phyloP scores from a whole-genome alignment of 192 early-diverging fungal genomes.

The Coemansia sp. region DNA sequence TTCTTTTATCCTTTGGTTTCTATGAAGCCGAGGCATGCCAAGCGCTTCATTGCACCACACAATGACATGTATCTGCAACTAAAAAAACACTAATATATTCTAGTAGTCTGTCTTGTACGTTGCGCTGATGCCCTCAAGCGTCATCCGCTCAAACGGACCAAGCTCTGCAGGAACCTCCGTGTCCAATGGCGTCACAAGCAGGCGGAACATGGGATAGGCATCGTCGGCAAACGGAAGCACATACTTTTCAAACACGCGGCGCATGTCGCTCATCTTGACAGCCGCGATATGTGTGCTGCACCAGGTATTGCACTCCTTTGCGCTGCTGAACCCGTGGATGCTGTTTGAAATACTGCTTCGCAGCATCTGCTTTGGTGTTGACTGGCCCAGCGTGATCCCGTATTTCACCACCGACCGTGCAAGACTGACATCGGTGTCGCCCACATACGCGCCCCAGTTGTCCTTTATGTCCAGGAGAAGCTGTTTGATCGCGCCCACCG shows the following conservation, averaged over 20 bases:
- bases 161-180: constrained; percentile 30
- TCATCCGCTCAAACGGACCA: constrained; percentile 23
- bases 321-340: constrained; percentile 34
- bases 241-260: constrained; percentile 37
- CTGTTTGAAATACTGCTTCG: constrained; percentile 9
- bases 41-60: too few relatives aligned
- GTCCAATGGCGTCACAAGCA: constrained; percentile 35
- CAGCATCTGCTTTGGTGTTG: constrained; percentile 26
- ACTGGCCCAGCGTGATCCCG: constrained; percentile 3
- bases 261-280: constrained; percentile 29
- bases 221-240: constrained; percentile 31
- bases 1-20: too few relatives aligned
- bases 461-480: constrained; percentile 16
- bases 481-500: constrained; percentile 26
- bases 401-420: constrained; percentile 33
- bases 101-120: constrained; percentile 1
- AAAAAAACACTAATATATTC: background rate
- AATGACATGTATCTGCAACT: background rate
- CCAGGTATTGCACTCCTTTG: constrained; percentile 18
- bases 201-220: constrained; percentile 17
- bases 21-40: too few relatives aligned
- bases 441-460: constrained; percentile 39
- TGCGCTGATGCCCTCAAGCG: constrained; percentile 15
- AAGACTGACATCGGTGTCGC: constrained; percentile 45
- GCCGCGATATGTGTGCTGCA: constrained; percentile 27